A percentile compares a stretch with the other conserved stretches of the same genome.
Conservation (phyloP, 768 basidiomycete genomes). For the Ramaria sp. region DNA sequence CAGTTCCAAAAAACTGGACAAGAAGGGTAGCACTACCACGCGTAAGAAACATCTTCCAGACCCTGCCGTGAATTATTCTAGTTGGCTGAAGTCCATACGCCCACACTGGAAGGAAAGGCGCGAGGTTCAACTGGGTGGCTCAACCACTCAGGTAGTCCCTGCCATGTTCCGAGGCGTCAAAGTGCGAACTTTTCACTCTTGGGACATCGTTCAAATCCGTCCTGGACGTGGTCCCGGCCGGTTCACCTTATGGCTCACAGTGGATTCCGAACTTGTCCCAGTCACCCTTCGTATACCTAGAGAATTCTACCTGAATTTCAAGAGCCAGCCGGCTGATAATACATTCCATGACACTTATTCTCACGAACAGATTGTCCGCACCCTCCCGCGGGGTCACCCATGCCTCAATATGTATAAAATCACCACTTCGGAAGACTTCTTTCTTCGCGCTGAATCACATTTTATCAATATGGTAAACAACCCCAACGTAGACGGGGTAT, state of each 20-base stretch:
- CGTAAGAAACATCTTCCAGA: slow-evolving; percentile 43
- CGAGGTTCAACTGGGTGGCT: slow-evolving; percentile 34
- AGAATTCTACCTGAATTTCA: slow-evolving; percentile 88
- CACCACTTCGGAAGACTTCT: slow-evolving; percentile 72
- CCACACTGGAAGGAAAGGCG: slow-evolving; percentile 63
- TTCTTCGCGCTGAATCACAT: slow-evolving; percentile 76
- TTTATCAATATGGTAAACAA: slow-evolving; percentile 90
- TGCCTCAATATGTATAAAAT: slow-evolving; percentile 77
- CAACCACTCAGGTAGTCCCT: slow-evolving; percentile 37
- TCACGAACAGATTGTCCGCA: slow-evolving; percentile 61
- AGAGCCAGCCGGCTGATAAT: slow-evolving; percentile 51
- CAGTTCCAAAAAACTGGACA: too few species aligned
- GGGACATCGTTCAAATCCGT: slow-evolving; percentile 92
- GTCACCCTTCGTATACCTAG: slow-evolving; percentile 80
- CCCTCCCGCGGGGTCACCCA: slow-evolving; percentile 68
- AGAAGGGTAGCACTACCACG: too few species aligned
- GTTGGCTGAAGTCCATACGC: slow-evolving; percentile 69
- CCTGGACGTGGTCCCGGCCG: slow-evolving; percentile 68
- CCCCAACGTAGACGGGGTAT: slow-evolving; percentile 90
- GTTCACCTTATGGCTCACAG: slow-evolving; percentile 80
- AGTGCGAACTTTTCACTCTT: slow-evolving; percentile 38
- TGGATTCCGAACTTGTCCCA: slow-evolving; percentile 68
- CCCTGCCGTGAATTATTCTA: slow-evolving; percentile 52
- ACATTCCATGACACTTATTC: slow-evolving; percentile 49
- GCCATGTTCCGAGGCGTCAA: slow-evolving; percentile 63